Percentiles rank a stretch among this genome's conserved stretches.
Evolutionary conservation across 371 early-diverging fungal genomes (phyloP).

Genomic region (Apophysomyces variabilis): DNA sequence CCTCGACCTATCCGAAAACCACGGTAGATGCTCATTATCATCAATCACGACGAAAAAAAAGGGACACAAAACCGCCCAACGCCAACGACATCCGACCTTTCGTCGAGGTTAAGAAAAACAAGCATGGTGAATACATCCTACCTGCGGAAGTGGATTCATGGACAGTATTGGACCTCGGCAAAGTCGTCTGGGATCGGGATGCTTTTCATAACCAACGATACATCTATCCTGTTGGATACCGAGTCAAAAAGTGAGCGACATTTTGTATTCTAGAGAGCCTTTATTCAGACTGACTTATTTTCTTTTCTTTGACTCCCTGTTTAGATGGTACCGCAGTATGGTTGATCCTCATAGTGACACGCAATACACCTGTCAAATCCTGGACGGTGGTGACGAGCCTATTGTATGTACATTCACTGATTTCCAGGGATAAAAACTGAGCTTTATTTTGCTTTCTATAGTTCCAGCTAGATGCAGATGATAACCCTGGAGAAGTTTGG

Average conservation of each 20-base stretch:
- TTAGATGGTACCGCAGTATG: slow-evolving; percentile 73
- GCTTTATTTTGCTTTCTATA: slow-evolving; percentile 12
- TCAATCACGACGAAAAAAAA: slow-evolving; percentile 43
- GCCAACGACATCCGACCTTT: slow-evolving; percentile 41
- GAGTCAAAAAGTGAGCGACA: slow-evolving; percentile 47
- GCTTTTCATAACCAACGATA: slow-evolving; percentile 88
- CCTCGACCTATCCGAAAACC: slow-evolving; percentile 8
- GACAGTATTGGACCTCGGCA: slow-evolving; percentile 73
- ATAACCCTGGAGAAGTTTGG: slow-evolving; percentile 42
- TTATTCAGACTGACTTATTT: background rate
- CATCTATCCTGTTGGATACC: slow-evolving; percentile 92
- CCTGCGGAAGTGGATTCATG: slow-evolving; percentile 82
- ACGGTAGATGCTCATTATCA: slow-evolving; percentile 35
- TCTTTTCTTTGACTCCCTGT: background rate
- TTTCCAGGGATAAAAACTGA: background rate
- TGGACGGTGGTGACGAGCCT: slow-evolving; percentile 83
- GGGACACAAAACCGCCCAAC: slow-evolving; percentile 49
- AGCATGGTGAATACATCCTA: slow-evolving; percentile 68
- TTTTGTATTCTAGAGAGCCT: background rate
- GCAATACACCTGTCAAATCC: slow-evolving; percentile 75
- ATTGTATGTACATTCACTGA: slow-evolving; percentile 26
- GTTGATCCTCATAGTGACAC: slow-evolving; percentile 64
- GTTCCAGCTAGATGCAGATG: slow-evolving; percentile 46
- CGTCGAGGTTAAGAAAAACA: slow-evolving; percentile 60
- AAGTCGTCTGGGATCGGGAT: slow-evolving; percentile 74